Evolutionary conservation across 2,329 filamentous ascomycete species (phyloP).

Genomic region (Penicillium sp.): DNA sequence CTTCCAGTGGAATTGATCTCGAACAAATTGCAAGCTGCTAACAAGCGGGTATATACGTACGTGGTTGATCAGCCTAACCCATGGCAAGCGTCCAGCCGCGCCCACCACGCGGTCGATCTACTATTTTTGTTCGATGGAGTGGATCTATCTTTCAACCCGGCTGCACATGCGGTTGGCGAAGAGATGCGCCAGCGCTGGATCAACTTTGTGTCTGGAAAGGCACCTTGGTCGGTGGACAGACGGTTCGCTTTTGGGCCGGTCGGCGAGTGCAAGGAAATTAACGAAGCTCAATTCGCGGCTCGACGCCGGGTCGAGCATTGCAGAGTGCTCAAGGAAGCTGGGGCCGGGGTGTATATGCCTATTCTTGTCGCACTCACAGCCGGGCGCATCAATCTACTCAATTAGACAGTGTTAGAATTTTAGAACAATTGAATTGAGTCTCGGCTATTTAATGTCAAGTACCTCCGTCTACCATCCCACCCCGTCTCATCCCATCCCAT

Average conservation of each 20-base stretch:
- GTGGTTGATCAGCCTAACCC: conserved; percentile 53
- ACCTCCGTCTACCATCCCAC: neutral
- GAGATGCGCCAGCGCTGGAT: conserved; percentile 50
- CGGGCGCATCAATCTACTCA: conserved; percentile 49
- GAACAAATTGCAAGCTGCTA: conserved; percentile 28
- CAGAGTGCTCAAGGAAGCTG: conserved; percentile 35
- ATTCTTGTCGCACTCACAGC: conserved; percentile 40
- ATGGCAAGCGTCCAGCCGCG: conserved; percentile 51
- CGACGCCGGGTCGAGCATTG: conserved; percentile 39
- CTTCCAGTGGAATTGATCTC: conserved; percentile 37
- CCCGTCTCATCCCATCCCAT: neutral
- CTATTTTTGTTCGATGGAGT: conserved; percentile 50
- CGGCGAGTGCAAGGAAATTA: conserved; percentile 40
- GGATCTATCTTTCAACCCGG: conserved; percentile 40
- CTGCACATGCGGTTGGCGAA: conserved; percentile 37
- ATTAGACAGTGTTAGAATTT: conserved; percentile 29
- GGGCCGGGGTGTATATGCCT: conserved; percentile 33
- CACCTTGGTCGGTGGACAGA: conserved; percentile 41
- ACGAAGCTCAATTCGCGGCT: conserved; percentile 35
- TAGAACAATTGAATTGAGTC: neutral
- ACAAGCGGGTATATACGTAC: conserved; percentile 44
- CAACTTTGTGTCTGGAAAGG: conserved; percentile 40
- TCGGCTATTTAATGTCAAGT: neutral
- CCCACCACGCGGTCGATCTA: conserved; percentile 55
- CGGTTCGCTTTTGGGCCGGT: conserved; percentile 48